Evolutionary conservation across 352 stramenopile species (phyloP).

Genomic region (Pseudoperonospora humuli): DNA sequence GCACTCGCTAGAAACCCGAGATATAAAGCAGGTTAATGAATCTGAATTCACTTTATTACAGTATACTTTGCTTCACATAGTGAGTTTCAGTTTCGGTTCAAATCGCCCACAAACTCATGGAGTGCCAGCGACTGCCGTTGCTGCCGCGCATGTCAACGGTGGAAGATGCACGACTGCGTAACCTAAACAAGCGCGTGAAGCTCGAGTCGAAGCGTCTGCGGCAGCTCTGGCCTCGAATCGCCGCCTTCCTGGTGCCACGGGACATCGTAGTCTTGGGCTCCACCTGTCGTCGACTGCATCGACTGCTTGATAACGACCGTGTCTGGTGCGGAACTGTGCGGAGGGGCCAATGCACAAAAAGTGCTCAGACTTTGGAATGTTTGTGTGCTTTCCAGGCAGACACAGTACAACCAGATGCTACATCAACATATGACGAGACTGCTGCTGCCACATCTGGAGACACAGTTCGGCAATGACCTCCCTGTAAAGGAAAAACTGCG

Average conservation of each 20-base stretch:
- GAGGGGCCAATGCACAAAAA: neutral
- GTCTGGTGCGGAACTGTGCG: constrained; percentile 25
- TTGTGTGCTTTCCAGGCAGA: constrained; percentile 21
- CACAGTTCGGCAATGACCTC: constrained; percentile 10
- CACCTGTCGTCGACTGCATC: constrained; percentile 32
- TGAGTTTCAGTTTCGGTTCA: neutral
- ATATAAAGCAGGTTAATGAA: too few species aligned
- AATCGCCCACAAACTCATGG: neutral
- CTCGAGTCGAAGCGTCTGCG: constrained; percentile 50
- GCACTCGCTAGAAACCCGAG: too few species aligned
- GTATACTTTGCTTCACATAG: neutral
- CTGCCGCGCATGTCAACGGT: constrained; percentile 24
- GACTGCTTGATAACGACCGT: constrained; percentile 30
- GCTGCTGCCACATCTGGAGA: constrained; percentile 22
- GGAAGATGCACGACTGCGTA: constrained; percentile 32
- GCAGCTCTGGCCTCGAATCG: constrained; percentile 33
- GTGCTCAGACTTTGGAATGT: neutral
- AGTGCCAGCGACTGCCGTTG: constrained; percentile 9
- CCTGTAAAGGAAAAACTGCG: constrained; percentile 27
- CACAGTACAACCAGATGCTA: constrained; percentile 21
- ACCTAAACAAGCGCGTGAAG: constrained; percentile 45
- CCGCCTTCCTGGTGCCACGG: constrained; percentile 26
- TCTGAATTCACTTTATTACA: too few species aligned
- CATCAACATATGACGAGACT: constrained; percentile 28
- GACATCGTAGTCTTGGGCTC: constrained; percentile 31